Base-by-base conservation (phyloP, 805 yeast genomes). In the Tetrapisispora arboricola region DNA sequence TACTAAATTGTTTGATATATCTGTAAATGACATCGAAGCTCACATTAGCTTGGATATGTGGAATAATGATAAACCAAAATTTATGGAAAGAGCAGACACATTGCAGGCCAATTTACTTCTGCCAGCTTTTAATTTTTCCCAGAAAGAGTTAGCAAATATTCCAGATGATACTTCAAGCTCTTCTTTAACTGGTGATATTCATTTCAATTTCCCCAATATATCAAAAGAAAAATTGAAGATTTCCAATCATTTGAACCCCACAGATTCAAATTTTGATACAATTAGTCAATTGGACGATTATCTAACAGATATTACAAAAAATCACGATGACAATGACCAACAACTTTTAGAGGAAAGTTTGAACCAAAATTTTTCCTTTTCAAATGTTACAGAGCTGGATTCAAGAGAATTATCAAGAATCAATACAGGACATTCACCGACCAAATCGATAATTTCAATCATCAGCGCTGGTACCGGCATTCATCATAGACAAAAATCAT, bases 401-500 rank as follows among this genome's bases (percentile, higher is more conserved):
- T 44, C 54, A 2, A 48, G 36, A 28, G 56, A 49, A 6, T 22
- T 49, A 24, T 34, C 44, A 3, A 44, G 50, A 36, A 36, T 47
- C 5, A 46, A 40, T 15, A 44, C 51, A 15, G 46, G 49, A 27
- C 63, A 60, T 43, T 60, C 64, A 1, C 64, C 64, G 22, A 57
- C 63, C 2, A 60, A 60, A 48, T 60, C 64, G 10, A 44, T 60
- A 20, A 48, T 48, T 9, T 60, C 64, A 1, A 49, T 57, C 13
- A 44, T 54, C 12, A 54, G 60, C 24, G 49, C 56, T 10, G 39
- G 39, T 9, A 51, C 45, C 19, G 45, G 48, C 8, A 36, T 24
- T 21, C 27, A 35, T 19, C 17, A 45, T 13, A 43, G 46, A n/a
- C 53, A 49, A 32, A 39, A 44, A 36, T 49, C 55, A 18, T 47